These are phyloP conservation scores for Oleoguttula mirabilis DNA, from an alignment of 495 filamentous ascomycete species.

Conservation along the genomic window DNA sequence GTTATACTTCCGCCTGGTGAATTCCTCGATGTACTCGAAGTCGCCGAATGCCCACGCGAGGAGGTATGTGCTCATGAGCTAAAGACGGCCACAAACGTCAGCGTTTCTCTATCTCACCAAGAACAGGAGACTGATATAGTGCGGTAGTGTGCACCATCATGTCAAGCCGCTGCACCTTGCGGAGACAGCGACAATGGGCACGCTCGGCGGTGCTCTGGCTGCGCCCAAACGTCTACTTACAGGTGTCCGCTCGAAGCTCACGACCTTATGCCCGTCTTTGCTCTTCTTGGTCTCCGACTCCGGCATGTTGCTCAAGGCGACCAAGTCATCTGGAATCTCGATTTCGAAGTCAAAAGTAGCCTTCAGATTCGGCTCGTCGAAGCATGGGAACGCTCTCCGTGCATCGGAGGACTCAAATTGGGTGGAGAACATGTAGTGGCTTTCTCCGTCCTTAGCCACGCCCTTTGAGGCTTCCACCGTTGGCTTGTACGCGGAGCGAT, in stretches of 20 bases:
- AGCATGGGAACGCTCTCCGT: slow-evolving; percentile 87
- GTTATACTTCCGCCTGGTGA: slow-evolving; percentile 76
- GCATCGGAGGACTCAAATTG: slow-evolving; percentile 97
- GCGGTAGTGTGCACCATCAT: no score
- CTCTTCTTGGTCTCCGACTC: slow-evolving; percentile 52
- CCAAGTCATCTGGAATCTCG: slow-evolving; percentile 74
- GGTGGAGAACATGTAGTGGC: slow-evolving; percentile 80
- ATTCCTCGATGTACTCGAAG: slow-evolving; percentile 88
- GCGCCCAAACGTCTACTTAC: no score
- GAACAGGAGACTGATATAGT: no score
- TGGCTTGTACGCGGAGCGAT: slow-evolving; percentile 88
- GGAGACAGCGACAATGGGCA: no score
- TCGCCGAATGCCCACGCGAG: slow-evolving; percentile 94
- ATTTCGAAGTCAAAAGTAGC: slow-evolving; percentile 88
- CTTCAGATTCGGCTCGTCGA: slow-evolving; percentile 95
- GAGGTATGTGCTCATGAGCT: slow-evolving; percentile 93
- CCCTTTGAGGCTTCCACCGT: slow-evolving; percentile 51
- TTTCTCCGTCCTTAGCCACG: slow-evolving; percentile 65
- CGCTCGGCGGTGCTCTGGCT: no score
- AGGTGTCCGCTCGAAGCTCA: slow-evolving; percentile 75
- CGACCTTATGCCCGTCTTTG: slow-evolving; percentile 54
- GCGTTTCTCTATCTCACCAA: no score
- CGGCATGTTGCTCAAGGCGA: slow-evolving; percentile 91
- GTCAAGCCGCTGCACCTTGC: no score
- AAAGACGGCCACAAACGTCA: no score